A percentile compares a stretch with the other conserved stretches of the same genome.
phyloP scores from a whole-genome alignment of 257 asterid genomes.

The Schizonepeta tenuifolia region DNA sequence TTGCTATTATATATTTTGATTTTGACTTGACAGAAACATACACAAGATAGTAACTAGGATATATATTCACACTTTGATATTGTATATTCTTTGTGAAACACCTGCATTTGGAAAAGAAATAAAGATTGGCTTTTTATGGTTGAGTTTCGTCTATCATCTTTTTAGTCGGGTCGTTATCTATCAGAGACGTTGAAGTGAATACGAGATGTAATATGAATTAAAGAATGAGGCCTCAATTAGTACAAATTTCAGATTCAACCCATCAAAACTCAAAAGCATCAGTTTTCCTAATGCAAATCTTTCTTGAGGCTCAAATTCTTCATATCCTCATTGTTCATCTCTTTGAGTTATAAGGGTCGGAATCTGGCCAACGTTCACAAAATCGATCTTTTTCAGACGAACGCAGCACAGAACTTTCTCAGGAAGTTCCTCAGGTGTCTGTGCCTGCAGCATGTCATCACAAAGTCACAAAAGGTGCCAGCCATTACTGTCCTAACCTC shows the following conservation, averaged over 20 bases:
- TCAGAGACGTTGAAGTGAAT: neutral
- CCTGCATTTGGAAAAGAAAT: slow-evolving; percentile 5
- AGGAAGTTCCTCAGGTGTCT: slow-evolving; percentile 73
- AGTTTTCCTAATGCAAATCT: neutral
- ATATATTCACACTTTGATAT: slow-evolving; percentile 28
- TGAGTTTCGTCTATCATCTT: neutral
- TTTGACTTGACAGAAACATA: slow-evolving; percentile 12
- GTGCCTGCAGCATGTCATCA: slow-evolving; percentile 65
- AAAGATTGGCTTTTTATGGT: neutral
- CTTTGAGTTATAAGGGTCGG: slow-evolving; percentile 50
- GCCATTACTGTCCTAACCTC: neutral
- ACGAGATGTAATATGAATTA: slow-evolving; percentile 18
- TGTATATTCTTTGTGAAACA: slow-evolving; percentile 41
- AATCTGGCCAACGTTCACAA: slow-evolving; percentile 65
- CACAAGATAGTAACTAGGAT: slow-evolving; percentile 38
- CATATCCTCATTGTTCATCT: slow-evolving; percentile 18
- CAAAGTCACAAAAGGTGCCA: neutral
- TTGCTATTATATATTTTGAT: slow-evolving; percentile 32
- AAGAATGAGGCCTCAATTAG: slow-evolving; percentile 32
- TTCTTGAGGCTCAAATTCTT: slow-evolving; percentile 26
- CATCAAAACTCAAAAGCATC: slow-evolving; percentile 16
- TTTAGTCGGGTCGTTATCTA: neutral
- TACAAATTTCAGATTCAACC: slow-evolving; percentile 4
- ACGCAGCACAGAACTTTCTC: slow-evolving; percentile 87
- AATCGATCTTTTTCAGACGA: slow-evolving; percentile 68